Conservation (phyloP, 1,284 basidiomycete species). For the Afroboletus lepidellus region DNA sequence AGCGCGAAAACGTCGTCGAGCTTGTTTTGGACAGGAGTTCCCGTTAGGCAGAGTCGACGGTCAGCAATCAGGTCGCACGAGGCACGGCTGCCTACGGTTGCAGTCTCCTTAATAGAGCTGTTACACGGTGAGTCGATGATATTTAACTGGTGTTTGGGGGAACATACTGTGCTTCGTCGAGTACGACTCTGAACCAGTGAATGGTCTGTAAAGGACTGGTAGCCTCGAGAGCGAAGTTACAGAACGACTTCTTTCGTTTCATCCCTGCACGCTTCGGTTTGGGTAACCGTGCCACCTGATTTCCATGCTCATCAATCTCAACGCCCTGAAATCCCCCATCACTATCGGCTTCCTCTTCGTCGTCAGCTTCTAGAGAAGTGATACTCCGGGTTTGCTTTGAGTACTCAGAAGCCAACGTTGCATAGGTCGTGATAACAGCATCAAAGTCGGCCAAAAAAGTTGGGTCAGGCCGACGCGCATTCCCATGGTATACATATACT, state of each 20-base stretch:
- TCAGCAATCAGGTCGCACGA: constrained; percentile 94
- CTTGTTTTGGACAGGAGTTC: constrained; percentile 98
- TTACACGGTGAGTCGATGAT: constrained; percentile 7
- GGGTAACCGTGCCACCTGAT: constrained; percentile 51
- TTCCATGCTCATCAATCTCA: constrained; percentile 70
- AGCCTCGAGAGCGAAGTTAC: constrained; percentile 53
- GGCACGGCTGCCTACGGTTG: constrained; percentile 91
- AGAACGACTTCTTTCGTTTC: constrained; percentile 67
- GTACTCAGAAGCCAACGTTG: constrained; percentile 93
- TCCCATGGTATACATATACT: constrained; percentile 96
- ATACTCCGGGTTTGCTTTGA: constrained; percentile 81
- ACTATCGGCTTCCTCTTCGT: constrained; percentile 70
- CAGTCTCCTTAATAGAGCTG: constrained; percentile 95
- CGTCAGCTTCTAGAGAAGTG: constrained; percentile 54
- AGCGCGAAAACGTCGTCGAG: constrained; percentile 97
- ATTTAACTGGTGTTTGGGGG: constrained; percentile 4
- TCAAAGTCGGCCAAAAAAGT: constrained; percentile 90
- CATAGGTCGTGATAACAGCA: constrained; percentile 96
- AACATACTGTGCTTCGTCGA: constrained; percentile 97
- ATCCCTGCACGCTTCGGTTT: constrained; percentile 61
- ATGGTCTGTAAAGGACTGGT: constrained; percentile 92
- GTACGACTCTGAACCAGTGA: constrained; percentile 96
- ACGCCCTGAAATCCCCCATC: constrained; percentile 56
- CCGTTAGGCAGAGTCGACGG: constrained; percentile 90
- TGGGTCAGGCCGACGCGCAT: constrained; percentile 83